Base-by-base conservation (phyloP, 768 basidiomycete species). In the Hebeloma cylindrosporum region DNA sequence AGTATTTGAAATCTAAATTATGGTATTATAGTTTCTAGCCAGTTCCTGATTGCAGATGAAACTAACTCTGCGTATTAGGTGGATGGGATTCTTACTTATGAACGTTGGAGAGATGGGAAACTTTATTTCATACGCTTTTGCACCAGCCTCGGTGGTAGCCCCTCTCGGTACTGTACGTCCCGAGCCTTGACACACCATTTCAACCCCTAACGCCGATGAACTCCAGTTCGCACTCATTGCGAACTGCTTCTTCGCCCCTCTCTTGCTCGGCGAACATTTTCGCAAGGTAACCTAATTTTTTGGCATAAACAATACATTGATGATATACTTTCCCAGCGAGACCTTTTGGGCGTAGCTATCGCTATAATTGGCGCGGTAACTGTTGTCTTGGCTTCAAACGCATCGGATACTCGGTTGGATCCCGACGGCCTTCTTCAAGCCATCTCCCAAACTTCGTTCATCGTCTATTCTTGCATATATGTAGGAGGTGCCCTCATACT, bases 181-280 rank as follows among this genome's bases (percentile, higher is more conserved):
- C 33, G 22, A 11, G 11, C 30, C 35, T 21, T 13, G 47, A 40
- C 16, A 18, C 48, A 48, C 41, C 13, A 25, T 44, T n/a, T n/a
- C 11, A 29, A 43, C 43, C 41, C 34, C n/a, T 35, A 25, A 47
- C 31, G 13, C 28, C 29, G 28, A 28, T 23, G 28, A 26, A 21
- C 25, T 10, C 20, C 43, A 92, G 83, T 88, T 92, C 63, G 92
- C 93, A 2, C 73, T 97, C n/a, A 83, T 95, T 47, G 91, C 95
- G 10, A 98, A 98, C 62, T 97, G 93, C 59, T 73, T 93, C 29
- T 93, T 97, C 52, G 92, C 94, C 1, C 95, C 95, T 11, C 56
- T 92, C 2, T 78, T 97, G 59, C 74, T 92, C 7, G 73, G 80
- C 7, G 91, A 98, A 66, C 78, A 77, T 4, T 94, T 99, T 60